A percentile compares a stretch with the other conserved stretches of the same genome.
Evolutionary conservation across 148 eudicot species (phyloP).

Genomic region (Cornus florida): DNA sequence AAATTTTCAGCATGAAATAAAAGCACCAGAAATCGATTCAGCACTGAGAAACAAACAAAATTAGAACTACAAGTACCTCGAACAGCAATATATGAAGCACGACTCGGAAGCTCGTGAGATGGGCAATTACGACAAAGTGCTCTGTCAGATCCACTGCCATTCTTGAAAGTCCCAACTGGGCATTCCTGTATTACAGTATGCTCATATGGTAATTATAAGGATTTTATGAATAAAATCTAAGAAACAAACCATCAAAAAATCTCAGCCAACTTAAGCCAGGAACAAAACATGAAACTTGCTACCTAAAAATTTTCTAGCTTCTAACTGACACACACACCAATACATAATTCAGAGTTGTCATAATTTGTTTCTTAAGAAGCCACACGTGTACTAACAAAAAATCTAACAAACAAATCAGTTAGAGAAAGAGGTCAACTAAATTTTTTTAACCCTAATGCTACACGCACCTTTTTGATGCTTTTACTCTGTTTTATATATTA

Average conservation of each 20-base stretch:
- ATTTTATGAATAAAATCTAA: neutral
- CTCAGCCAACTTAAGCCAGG: neutral
- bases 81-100: slow-evolving; percentile 65
- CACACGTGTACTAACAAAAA: neutral
- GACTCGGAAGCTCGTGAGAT: slow-evolving; percentile 68
- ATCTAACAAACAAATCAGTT: neutral
- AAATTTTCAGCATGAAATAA: neutral
- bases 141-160: slow-evolving; percentile 75
- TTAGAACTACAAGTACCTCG: slow-evolving; percentile 57
- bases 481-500: neutral
- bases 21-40: neutral
- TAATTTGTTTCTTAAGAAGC: neutral
- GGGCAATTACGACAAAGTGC: slow-evolving; percentile 80
- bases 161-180: slow-evolving; percentile 91
- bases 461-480: neutral
- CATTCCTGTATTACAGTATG: slow-evolving; percentile 68
- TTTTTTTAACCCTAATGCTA: neutral
- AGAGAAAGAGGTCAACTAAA: neutral
- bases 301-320: neutral
- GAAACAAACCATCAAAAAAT: neutral
- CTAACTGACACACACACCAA: neutral
- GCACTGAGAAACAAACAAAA: neutral
- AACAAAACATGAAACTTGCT: neutral
- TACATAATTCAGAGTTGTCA: neutral
- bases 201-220: neutral